Evolutionary conservation across 2,329 filamentous ascomycete genomes (phyloP), one percentile per base, ranked within the genome.

Genomic region (Ceratocystis albifundus): DNA sequence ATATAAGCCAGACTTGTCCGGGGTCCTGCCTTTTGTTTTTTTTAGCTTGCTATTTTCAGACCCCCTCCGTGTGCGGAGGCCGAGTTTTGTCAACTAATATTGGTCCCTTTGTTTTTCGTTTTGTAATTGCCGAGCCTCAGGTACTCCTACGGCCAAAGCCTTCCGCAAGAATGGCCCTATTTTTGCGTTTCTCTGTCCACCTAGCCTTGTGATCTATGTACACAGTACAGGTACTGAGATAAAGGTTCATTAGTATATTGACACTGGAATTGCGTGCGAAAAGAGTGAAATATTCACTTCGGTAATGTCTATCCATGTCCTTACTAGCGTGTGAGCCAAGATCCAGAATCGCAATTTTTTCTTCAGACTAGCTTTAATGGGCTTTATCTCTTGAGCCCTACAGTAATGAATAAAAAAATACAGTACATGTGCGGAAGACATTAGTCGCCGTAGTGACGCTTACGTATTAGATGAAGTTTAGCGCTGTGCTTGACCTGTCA

Each of bases 131-230:
- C 8, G 25, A 8, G 32, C 6, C 22, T 32, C 10, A 57, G 53
- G 28, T 32, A 57, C 28, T 30, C 30, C 22, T 57, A 57, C 53
- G 53, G 28, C 53, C 53, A 57, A 57, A 57, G 53, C 53, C 53
- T 57, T 25, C 17, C 8, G 53, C 53, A 7, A 32, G 20, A 57
- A 15, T 57, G 12, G 53, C 6, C 6, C 53, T 30, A 57, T 30
- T 32, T 57, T 17, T 28, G 15, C 5, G 4, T 28, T 15, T 57
- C 7, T 28, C 25, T 30, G 20, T 32, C 4, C 50, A 55, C 25
- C 22, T n/a, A 30, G 28, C 48, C n/a, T n/a, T 25, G 20, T 22
- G 30, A 32, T 32, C 30, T 22, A 15, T 22, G 20, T 50, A 17
- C 17, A 50, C 46, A 50, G 46, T 41, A 41, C 36, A 41, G 36